Conservation (phyloP, 176 grass and related monocot genomes). For the Phoenix roebelenii region DNA sequence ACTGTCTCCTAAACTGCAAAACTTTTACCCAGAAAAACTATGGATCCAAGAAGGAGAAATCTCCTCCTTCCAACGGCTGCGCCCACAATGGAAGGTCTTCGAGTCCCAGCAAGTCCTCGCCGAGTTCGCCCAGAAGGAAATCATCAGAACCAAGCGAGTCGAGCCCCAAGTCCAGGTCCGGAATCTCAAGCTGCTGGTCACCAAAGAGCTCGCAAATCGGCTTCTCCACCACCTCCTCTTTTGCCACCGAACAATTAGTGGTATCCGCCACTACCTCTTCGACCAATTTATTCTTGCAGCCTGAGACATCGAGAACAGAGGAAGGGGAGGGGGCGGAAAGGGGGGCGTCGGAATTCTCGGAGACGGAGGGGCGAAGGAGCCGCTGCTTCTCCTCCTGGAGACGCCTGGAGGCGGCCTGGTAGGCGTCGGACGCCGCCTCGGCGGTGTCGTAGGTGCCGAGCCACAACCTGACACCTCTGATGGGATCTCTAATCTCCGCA, state of each 20-base stretch:
- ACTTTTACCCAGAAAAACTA: no score
- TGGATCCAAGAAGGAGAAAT: constrained; percentile 11
- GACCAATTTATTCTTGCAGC: not conserved
- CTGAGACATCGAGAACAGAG: constrained; percentile 1
- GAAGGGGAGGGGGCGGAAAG: not conserved
- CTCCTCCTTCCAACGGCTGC: constrained; percentile 5
- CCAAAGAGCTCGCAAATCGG: not conserved
- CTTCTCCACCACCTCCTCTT: not conserved
- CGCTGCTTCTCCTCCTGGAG: constrained; percentile 15
- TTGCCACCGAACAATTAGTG: no score
- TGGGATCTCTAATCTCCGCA: constrained; percentile 3
- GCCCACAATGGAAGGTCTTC: constrained; percentile 6
- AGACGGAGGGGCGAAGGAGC: not conserved
- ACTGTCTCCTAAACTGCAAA: no score
- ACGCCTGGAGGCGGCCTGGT: constrained; percentile 7
- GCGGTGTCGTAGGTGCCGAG: constrained; percentile 77
- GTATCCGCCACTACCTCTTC: no score
- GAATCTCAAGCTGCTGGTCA: not conserved
- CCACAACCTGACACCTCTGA: constrained; percentile 31
- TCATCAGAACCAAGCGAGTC: not conserved
- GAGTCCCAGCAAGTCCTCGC: constrained; percentile 1
- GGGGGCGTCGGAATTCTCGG: not conserved
- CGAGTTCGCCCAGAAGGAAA: constrained; percentile 8
- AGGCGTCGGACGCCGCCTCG: constrained; percentile 51
- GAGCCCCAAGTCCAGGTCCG: not conserved